Evolutionary conservation across 805 yeast genomes (phyloP), one percentile per base, ranked within the genome.

Genomic region (Candida tibetensis): DNA sequence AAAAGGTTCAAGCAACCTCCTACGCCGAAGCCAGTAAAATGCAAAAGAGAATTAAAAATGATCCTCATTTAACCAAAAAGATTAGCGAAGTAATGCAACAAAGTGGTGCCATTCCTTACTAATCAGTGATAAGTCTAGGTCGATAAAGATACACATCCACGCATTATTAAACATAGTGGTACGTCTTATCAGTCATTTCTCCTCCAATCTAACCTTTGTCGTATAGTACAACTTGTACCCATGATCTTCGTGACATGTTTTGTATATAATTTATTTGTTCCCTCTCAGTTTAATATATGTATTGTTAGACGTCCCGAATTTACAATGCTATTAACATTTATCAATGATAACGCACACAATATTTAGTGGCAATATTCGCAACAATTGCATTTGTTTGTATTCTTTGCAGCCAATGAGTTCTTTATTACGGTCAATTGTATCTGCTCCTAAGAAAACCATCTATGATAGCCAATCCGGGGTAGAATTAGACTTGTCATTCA

Each of bases 21-120:
- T 85, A 86, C 53, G 90, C 91, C 43, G 96, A 88, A 68, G 96
- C 97, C 47, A 81, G 96, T 34, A 85, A 85, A 62, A 79, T 89
- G 69, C 99, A 93, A 73, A 68, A 81, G 57, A 79, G 82, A 57
- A 78, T 93, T 52, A 80, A 74, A 65, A 64, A 73, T 37, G 93
- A 85, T 57, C 86, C 87, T 29, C 64, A 73, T 17, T 72, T 84
- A 58, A 73, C 77, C 51, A 66, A 68, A 26, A 82, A 80, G 64
- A 77, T 85, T 47, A 72, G 74, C 45, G 85, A 81, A 62, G 67
- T 82, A 31, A 62, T 81, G 66, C 59, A 58, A 51, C 59, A 54
- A 48, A 45, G 45, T 39, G 48, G 48, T 19, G 36, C 33, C 19
- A 32, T 40, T 22, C 42, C 39, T 28, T 42, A 40, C 33, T 35